Base-by-base conservation (phyloP, 2,329 filamentous ascomycete genomes). In the Xylaria sp. region DNA sequence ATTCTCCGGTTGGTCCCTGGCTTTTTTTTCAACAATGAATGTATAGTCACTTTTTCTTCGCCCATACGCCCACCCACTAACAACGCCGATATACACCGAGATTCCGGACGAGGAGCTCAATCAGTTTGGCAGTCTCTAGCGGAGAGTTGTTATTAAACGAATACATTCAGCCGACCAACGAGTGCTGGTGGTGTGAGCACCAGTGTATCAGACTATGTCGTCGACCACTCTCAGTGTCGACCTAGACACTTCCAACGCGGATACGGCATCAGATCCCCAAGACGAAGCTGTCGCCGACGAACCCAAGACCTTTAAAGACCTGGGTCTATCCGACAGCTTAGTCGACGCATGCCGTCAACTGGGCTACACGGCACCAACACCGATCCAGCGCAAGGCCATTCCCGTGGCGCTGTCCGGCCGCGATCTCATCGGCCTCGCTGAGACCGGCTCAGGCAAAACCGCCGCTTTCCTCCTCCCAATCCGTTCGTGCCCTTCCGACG, bases 391-490 rank as follows among this genome's bases (percentile, higher is more conserved):
- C 60, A 88, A 97, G 79, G 87, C 94, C 0, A 97, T 98, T 74
- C 95, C 95, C 4, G 79, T 86, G 60, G 94, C 94, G 42, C 85
- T 98, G 3, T 82, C 92, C 76, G 90, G 92, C 61, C 89, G 93
- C 75, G 96, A 98, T 79, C 85, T 98, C 39, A 97, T 99, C 74
- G 96, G 94, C 50, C 86, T 98, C 60, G 96, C 96, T 36, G 95
- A 99, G 81, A 99, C 96, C 0, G 96, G 96, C 74, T 94, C 90
- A 77, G 96, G 96, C 81, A 99, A 98, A 84, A 70, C 96, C 0
- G 95, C 94, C 6, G 94, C 96, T 0, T 99, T 98, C 79, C 94
- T 93, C 0, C 84, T 99, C 2, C 96, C 96, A 0, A 97, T 99
- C 47, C 30, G 53, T 55, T 12, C 30, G 53, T 55, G 12, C 24